Evolutionary conservation across 345 rosid genomes (phyloP), one percentile per base, ranked within the genome.

Genomic region (Boechera divaricarpa): DNA sequence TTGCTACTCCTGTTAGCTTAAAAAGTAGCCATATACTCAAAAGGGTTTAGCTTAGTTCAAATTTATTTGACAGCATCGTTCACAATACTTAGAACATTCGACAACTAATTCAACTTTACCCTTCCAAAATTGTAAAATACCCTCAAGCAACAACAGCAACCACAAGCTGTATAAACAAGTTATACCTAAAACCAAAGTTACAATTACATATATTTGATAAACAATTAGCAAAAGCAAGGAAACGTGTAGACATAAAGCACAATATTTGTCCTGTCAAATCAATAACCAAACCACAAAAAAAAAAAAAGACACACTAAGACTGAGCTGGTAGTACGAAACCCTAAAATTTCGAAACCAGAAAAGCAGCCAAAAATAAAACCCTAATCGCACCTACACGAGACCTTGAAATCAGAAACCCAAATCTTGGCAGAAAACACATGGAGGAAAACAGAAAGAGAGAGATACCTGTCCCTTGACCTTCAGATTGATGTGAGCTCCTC

Each of bases 401-500:
- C n/a, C 24, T 55, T 55, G 16, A 31, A 65, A 56, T 8, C 31
- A 49, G 67, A 31, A 61, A 52, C 26, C 60, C 7, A 67, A 66
- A 66, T 55, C 65, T n/a, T 3, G 12, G 15, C 10, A 39, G 2
- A 21, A 41, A 5, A 36, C 15, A 47, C 24, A 21, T 21, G 4
- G 5, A 32, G 15, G 1, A 29, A 6, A 3, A 24, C 0, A 35
- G 32, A 57, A 13, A 24, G 6, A 41, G 36, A 39, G 36, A 39
- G 13, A 61, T 61, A 92, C 98, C 97, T 93, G 97, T 49, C 96
- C 94, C 81, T 92, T 90, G 74, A 92, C 98, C 71, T 92, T 92
- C 49, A 92, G 96, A 29, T 90, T 90, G 83, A 92, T 89, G 79
- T 90, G 96, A 28, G 83, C 91, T 11, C 87, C 72, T 71, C 87